phyloP scores from a whole-genome alignment of 2,329 filamentous ascomycete species.

The Talaromyces sp. region DNA sequence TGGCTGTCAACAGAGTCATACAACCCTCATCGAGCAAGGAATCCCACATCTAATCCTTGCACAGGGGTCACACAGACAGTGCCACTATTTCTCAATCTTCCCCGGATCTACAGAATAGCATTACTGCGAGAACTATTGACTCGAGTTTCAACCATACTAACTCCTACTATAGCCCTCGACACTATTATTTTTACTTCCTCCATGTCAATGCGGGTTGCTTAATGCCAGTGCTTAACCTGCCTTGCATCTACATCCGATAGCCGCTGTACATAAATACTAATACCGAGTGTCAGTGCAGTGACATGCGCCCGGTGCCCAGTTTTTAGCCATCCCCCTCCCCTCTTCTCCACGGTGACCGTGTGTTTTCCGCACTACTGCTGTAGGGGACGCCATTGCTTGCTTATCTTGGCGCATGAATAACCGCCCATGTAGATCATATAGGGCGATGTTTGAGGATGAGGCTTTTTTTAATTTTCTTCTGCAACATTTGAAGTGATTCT shows the following conservation, averaged over 20 bases:
- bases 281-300: background rate
- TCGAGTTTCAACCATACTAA: no score
- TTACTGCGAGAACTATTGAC: background rate
- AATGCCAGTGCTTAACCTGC: no score
- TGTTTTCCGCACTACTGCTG: background rate
- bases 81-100: conserved; percentile 19
- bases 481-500: no score
- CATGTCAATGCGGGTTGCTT: no score
- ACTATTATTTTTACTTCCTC: no score
- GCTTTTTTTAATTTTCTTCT: no score
- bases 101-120: conserved; percentile 4
- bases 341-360: conserved; percentile 5
- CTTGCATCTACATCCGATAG: no score
- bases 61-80: conserved; percentile 19
- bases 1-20: conserved; percentile 14
- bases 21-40: conserved; percentile 19
- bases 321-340: background rate
- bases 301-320: background rate
- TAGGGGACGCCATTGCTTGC: background rate
- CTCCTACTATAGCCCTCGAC: no score
- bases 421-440: background rate
- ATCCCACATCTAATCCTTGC: conserved; percentile 17
- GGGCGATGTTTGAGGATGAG: background rate
- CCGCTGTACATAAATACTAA: no score
- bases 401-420: background rate